Evolutionary conservation across 2,329 filamentous ascomycete genomes (phyloP).

Genomic region (Lizonia empirigonia): DNA sequence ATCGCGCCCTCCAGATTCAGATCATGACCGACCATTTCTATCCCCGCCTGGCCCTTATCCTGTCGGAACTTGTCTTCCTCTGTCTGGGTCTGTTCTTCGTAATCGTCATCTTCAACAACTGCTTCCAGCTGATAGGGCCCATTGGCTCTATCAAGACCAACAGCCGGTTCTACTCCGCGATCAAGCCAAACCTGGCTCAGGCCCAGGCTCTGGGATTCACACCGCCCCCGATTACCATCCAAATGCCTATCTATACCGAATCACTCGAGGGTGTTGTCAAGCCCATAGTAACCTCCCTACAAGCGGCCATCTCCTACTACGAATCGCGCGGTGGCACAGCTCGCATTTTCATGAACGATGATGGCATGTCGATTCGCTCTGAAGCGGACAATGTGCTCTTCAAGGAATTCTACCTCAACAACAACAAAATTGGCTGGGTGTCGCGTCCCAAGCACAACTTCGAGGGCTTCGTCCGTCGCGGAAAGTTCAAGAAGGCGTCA

Average conservation of each 20-base stretch:
- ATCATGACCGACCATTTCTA: constrained; percentile 68
- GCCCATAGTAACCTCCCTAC: constrained; percentile 75
- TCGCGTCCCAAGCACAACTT: constrained; percentile 48
- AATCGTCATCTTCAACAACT: constrained; percentile 75
- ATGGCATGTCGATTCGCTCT: constrained; percentile 65
- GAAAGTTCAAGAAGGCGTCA: constrained; percentile 55
- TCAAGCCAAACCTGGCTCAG: constrained; percentile 54
- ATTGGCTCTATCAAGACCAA: constrained; percentile 73
- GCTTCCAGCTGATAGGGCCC: constrained; percentile 76
- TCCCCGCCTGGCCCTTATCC: constrained; percentile 68
- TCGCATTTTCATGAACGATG: constrained; percentile 69
- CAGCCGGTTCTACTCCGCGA: constrained; percentile 79
- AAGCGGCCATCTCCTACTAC: constrained; percentile 61
- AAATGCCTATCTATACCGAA: constrained; percentile 86
- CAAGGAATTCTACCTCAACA: constrained; percentile 53
- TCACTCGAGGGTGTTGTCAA: constrained; percentile 73
- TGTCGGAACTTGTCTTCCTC: constrained; percentile 71
- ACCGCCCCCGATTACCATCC: constrained; percentile 72
- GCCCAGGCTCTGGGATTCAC: constrained; percentile 65
- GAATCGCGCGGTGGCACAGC: constrained; percentile 62
- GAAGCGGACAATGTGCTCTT: constrained; percentile 49
- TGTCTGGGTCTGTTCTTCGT: constrained; percentile 85
- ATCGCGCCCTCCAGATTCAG: constrained; percentile 71
- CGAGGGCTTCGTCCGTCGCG: constrained; percentile 28
- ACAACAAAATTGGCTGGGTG: constrained; percentile 55